Base-by-base conservation (phyloP, 2,329 filamentous ascomycete species). In the Chrysoporthe austroafricana region DNA sequence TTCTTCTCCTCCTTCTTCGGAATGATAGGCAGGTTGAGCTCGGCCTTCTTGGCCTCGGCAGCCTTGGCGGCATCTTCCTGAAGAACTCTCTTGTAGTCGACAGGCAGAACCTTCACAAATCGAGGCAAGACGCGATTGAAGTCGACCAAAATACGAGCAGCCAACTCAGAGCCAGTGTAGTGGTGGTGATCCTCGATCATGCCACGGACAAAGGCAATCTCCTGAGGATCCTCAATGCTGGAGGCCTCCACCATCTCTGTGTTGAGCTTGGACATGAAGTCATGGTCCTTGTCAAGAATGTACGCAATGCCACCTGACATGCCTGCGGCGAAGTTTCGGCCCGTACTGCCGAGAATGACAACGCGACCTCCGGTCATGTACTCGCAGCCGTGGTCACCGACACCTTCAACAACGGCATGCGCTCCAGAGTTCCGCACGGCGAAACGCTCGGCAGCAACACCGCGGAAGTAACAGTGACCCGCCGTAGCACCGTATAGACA, bases 271-370 rank as follows among this genome's bases (percentile, higher is more conserved):
- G 90, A 89, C 79, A 92, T 85, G 83, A 97, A 97, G 81, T 97
- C 93, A 72, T 91, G 87, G 78, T 95, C 88, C 76, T 96, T 91
- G 76, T 98, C 95, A 42, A 98, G 88, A 64, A 97, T 89, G 76
- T 97, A 98, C 21, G 94, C 94, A 75, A 98, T 97, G 85, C 95
- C 95, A 77, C 95, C 95, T 76, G 94, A 97, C 95, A 98, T 98
- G 85, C 95, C 95, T 70, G 95, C 95, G 74, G 94, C 95, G 76
- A 98, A 98, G 85, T 98, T 98, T 74, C 95, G 94, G 58, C 95
- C 95, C 76, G 94, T 97, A 75, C 88, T 89, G 68, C 95, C 95
- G 60, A 98, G 86, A 75, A 97, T 87, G 71, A 98, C 83, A 62
- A 97, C 86, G 76, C 94, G 93, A 77, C 95, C 95, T 78, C 95